Percentiles rank a stretch among this genome's conserved stretches.
These are phyloP conservation scores for Hymenoscyphus fructigenus DNA, from an alignment of 2,329 filamentous ascomycete genomes.

Conservation along the genomic window DNA sequence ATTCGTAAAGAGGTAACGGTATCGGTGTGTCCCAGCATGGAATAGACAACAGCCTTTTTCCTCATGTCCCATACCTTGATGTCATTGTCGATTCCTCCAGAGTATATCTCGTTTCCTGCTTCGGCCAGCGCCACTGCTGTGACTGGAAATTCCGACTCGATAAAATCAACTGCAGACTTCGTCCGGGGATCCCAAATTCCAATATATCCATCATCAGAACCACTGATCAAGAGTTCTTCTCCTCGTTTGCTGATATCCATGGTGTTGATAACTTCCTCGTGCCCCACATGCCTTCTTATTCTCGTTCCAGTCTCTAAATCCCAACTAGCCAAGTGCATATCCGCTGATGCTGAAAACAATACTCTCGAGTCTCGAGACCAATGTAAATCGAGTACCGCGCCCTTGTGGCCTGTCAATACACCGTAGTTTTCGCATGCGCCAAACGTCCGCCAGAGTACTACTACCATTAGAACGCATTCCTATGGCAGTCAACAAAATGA, in stretches of 20 bases:
- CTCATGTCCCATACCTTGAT: conserved; percentile 97
- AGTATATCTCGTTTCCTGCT: conserved; percentile 92
- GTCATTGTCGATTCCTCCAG: conserved; percentile 93
- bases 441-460: conserved; percentile 91
- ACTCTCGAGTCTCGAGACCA: conserved; percentile 95
- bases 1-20: conserved; percentile 87
- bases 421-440: conserved; percentile 95
- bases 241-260: conserved; percentile 86
- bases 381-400: conserved; percentile 86
- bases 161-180: conserved; percentile 83
- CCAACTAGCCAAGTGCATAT: conserved; percentile 92
- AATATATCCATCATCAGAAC: conserved; percentile 89
- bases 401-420: conserved; percentile 81
- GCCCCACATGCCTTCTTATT: conserved; percentile 87
- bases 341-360: conserved; percentile 88
- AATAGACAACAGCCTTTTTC: conserved; percentile 85
- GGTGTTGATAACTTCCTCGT: conserved; percentile 94
- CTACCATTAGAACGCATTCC: conserved; percentile 24
- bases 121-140: conserved; percentile 90
- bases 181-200: conserved; percentile 94
- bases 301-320: conserved; percentile 88
- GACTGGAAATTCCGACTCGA: conserved; percentile 88
- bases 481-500: background rate
- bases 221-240: conserved; percentile 86
- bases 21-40: conserved; percentile 85